Conservation (phyloP, 352 stramenopile species). For the Halophytophthora polymorphica region DNA sequence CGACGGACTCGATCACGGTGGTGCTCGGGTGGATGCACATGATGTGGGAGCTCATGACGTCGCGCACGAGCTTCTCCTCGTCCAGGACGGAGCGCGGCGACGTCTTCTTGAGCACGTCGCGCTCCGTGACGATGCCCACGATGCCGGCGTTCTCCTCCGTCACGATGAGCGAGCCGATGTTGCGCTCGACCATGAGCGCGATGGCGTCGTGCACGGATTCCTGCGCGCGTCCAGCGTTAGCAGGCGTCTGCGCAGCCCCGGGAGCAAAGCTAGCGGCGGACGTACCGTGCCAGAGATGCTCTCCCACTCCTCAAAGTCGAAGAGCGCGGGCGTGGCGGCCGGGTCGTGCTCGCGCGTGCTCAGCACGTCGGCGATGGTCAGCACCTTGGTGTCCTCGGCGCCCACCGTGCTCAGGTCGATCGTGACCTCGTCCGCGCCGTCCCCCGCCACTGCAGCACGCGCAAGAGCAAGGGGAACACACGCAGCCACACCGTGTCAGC, state of each 20-base stretch:
- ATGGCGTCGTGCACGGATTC: slow-evolving; percentile 76
- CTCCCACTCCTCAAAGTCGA: slow-evolving; percentile 73
- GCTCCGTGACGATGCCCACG: slow-evolving; percentile 82
- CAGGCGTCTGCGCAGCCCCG: slow-evolving; percentile 1
- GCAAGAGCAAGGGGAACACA: background rate
- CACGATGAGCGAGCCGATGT: slow-evolving; percentile 80
- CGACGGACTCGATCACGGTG: slow-evolving; percentile 75
- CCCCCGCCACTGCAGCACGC: background rate
- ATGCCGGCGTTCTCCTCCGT: slow-evolving; percentile 69
- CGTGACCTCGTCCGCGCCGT: slow-evolving; percentile 29
- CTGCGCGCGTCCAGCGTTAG: slow-evolving; percentile 25
- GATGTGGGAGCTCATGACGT: slow-evolving; percentile 85
- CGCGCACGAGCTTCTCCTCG: slow-evolving; percentile 57
- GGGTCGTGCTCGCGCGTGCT: slow-evolving; percentile 53
- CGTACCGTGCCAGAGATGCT: slow-evolving; percentile 63
- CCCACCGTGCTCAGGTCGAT: slow-evolving; percentile 54
- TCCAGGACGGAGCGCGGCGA: slow-evolving; percentile 43
- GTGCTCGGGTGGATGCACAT: slow-evolving; percentile 81
- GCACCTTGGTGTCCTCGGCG: slow-evolving; percentile 57
- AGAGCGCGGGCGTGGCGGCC: slow-evolving; percentile 28
- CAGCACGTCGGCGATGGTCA: slow-evolving; percentile 76
- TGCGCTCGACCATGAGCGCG: slow-evolving; percentile 72
- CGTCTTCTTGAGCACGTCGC: slow-evolving; percentile 78
- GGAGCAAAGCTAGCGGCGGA: background rate
- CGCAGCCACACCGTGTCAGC: too few relatives aligned